Conservation (phyloP, 768 basidiomycete species). For the Amanita rubescens region DNA sequence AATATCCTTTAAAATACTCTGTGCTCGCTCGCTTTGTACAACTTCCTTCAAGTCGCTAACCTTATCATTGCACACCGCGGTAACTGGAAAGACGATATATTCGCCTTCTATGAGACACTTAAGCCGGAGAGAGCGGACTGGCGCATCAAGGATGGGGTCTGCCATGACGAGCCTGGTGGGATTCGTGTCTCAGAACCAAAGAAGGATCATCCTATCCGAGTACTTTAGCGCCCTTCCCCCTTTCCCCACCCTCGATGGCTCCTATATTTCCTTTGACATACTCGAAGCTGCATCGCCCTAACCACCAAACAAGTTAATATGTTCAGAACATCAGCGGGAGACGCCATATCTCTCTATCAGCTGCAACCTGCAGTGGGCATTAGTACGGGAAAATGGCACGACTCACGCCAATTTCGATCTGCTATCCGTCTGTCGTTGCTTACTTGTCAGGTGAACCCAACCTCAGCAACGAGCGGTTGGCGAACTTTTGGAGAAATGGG, state of each 20-base stretch:
- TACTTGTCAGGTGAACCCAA: conserved; percentile 14
- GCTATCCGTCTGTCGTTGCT: conserved; percentile 20
- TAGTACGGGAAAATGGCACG: conserved; percentile 18
- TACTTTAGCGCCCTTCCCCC: conserved; percentile 36
- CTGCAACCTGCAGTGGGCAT: conserved; percentile 19
- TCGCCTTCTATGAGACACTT: no score
- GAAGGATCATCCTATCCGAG: conserved; percentile 13
- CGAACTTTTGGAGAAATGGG: conserved; percentile 25
- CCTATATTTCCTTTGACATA: not conserved
- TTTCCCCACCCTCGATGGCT: conserved; percentile 20
- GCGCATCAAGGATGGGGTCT: no score
- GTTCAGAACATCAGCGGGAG: conserved; percentile 13
- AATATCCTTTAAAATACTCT: no score
- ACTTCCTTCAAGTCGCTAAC: no score
- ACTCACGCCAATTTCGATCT: conserved; percentile 23
- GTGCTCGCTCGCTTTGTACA: no score
- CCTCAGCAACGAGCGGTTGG: conserved; percentile 26
- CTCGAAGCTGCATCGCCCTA: conserved; percentile 19
- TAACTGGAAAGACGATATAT: no score
- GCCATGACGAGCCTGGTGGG: no score
- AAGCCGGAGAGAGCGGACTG: no score
- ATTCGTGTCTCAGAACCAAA: conserved; percentile 9
- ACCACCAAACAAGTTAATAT: conserved; percentile 20
- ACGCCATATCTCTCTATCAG: conserved; percentile 21
- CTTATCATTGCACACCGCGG: no score